Base-by-base conservation (phyloP, 108 stramenopile species). In the Pseudonitzschia multiseries region DNA sequence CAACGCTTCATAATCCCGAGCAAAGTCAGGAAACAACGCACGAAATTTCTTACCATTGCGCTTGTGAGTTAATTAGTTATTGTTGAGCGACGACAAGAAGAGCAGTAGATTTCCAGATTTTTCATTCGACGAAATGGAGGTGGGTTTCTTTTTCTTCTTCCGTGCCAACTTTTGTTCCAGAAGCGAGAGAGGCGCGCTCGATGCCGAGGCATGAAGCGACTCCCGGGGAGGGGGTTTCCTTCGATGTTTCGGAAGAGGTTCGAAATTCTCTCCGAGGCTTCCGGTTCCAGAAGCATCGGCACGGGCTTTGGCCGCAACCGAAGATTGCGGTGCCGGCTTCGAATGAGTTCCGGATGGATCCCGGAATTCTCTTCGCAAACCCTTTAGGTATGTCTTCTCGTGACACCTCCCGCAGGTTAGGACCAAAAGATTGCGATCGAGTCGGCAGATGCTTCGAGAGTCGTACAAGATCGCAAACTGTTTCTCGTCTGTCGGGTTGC, bases 11-110 rank as follows among this genome's bases (percentile, higher is more conserved):
- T 51, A 40, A 32, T 66, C 18, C 13, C 56, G 22, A n/a, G n/a
- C n/a, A n/a, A 36, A 54, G 14, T 12, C 50, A 27, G 5, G 18
- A 74, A 50, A 54, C 52, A 74, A 64, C 73, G n/a, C 21, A 56
- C 18, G 17, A 1, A 48, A 18, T 21, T 33, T 62, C 61, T 62
- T 62, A 62, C 61, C 61, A 8, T 62, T 40, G 6, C 14, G 0
- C 4, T 21, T 33, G 4, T n/a, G n/a, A n/a, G n/a, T n/a, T n/a
- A n/a, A n/a, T 21, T 40, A 62, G 20, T 62, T 64, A 43, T 77
- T 70, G 32, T 77, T 77, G 53, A 77, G 28, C 15, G 76, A 77
- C 0, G 68, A 69, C 76, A 77, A 66, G 46, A 77, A 77, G 21
- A 31, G 56, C 36, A 77, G 46, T 18, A 77, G 70, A 4, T 76